Evolutionary conservation across 495 filamentous ascomycete species (phyloP).

Genomic region (Aspergillus heteromorphus): DNA sequence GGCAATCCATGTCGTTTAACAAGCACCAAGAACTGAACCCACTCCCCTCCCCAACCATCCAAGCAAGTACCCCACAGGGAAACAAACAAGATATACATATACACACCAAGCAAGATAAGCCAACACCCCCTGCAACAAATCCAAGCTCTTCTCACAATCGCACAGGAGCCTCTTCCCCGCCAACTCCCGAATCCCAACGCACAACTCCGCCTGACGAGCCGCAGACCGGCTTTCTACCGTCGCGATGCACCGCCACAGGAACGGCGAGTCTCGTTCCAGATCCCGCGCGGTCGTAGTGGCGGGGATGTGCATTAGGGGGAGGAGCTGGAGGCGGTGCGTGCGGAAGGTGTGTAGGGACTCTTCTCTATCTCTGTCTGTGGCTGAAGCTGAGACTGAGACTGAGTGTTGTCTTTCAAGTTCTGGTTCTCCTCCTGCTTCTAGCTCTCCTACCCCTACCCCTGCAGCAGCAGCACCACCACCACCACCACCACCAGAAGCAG

Average conservation of each 20-base stretch:
- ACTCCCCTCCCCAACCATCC: no score
- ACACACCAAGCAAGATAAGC: conserved; percentile 10
- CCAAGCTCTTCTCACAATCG: conserved; percentile 1
- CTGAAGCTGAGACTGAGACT: no score
- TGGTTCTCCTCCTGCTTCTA: no score
- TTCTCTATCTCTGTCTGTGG: not conserved
- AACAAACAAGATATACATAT: no score
- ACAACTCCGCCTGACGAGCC: not conserved
- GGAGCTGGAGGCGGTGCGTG: not conserved
- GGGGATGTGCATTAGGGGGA: conserved; percentile 8
- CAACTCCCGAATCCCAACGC: not conserved
- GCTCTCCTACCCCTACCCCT: no score
- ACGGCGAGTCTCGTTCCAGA: conserved; percentile 1
- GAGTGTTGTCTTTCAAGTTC: no score
- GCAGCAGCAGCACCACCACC: no score
- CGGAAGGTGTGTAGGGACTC: conserved; percentile 1
- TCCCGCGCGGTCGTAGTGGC: not conserved
- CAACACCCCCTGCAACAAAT: conserved; percentile 8
- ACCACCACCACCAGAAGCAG: no score
- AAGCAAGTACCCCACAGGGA: no score
- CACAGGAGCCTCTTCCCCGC: conserved; percentile 2
- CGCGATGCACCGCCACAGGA: conserved; percentile 8
- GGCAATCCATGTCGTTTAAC: not conserved
- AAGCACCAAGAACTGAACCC: no score
- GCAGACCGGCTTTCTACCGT: not conserved